Evolutionary conservation across 768 basidiomycete species (phyloP), one percentile per base, ranked within the genome.

Genomic region (Amanita jacksonii): DNA sequence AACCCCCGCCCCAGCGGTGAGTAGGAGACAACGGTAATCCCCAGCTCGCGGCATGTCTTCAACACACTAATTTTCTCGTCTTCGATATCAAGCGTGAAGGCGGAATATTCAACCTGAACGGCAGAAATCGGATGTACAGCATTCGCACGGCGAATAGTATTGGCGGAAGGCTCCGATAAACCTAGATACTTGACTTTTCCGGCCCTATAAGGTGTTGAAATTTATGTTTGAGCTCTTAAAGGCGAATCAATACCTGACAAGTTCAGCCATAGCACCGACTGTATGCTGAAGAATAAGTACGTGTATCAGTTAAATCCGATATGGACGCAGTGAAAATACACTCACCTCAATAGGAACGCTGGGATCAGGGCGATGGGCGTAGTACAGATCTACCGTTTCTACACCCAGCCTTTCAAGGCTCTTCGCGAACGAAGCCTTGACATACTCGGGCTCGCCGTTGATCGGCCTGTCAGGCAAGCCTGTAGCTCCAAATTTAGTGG

Each of bases 141-240:
- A 46, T 66, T 61, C 2, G 74, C 75, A 7, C 76, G 68, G 28
- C 71, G 68, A 22, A 77, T 55, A 7, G 69, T 67, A 2, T 51
- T 49, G 2, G 65, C 64, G 5, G 64, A 68, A 44, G 61, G 63
- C 48, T 78, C 76, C 4, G 71, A 77, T 13, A 77, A 57, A 2
- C 76, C 74, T 20, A 77, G 59, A 51, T 74, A 69, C 43, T 66
- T 69, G 40, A 74, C 63, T 48, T 70, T 67, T 7, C 68, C 61
- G 49, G 63, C 41, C 56, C 67, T 59, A 51, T 46, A 58, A 57
- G 36, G 16, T 16, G 27, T 52, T 63, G 36, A 12, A 55, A 65
- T 58, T 51, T 1, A 38, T 35, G 18, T 52, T 53, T 12, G 52
- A 28, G 51, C 65, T 13, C n/a, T n/a, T n/a, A n/a, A n/a, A n/a